phyloP scores from a whole-genome alignment of 768 basidiomycete species.

The Suillus sp. region DNA sequence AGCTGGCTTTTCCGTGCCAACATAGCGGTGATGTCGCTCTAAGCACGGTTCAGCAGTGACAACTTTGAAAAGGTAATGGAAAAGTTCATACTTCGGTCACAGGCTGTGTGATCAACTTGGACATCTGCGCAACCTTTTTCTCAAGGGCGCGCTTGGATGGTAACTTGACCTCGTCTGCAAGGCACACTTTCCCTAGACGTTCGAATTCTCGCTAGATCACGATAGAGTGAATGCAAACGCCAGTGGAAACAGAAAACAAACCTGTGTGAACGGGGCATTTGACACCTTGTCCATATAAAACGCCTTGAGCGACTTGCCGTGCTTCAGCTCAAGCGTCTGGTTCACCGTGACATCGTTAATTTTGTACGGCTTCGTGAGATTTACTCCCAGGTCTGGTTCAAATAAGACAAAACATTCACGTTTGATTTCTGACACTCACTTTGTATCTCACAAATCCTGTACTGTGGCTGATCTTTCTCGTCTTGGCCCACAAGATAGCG shows the following conservation, averaged over 20 bases:
- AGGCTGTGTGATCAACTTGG: slow-evolving; percentile 55
- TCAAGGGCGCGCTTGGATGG: slow-evolving; percentile 69
- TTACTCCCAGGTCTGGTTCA: slow-evolving; percentile 50
- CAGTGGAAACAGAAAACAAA: slow-evolving; percentile 37
- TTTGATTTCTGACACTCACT: slow-evolving; percentile 51
- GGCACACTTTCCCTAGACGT: slow-evolving; percentile 49
- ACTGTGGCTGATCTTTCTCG: slow-evolving; percentile 59
- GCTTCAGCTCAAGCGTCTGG: slow-evolving; percentile 71
- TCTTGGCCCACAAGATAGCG: slow-evolving; percentile 71
- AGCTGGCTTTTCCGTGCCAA: slow-evolving; percentile 63
- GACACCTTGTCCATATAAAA: slow-evolving; percentile 89
- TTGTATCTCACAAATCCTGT: slow-evolving; percentile 79
- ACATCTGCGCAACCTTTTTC: slow-evolving; percentile 65
- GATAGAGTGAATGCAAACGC: slow-evolving; percentile 9
- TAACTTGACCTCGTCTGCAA: slow-evolving; percentile 56
- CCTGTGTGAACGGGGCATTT: slow-evolving; percentile 65
- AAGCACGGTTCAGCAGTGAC: slow-evolving; percentile 19
- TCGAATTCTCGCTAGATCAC: slow-evolving; percentile 69
- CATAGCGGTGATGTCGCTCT: slow-evolving; percentile 87
- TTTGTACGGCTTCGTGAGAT: slow-evolving; percentile 67
- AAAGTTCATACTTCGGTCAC: slow-evolving; percentile 73
- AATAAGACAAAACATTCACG: slow-evolving; percentile 15
- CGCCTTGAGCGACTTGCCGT: slow-evolving; percentile 62
- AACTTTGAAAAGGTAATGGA: slow-evolving; percentile 11
- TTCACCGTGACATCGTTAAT: slow-evolving; percentile 66